Conservation (phyloP, 2,329 filamentous ascomycete species). For the Xylaria sp. region DNA sequence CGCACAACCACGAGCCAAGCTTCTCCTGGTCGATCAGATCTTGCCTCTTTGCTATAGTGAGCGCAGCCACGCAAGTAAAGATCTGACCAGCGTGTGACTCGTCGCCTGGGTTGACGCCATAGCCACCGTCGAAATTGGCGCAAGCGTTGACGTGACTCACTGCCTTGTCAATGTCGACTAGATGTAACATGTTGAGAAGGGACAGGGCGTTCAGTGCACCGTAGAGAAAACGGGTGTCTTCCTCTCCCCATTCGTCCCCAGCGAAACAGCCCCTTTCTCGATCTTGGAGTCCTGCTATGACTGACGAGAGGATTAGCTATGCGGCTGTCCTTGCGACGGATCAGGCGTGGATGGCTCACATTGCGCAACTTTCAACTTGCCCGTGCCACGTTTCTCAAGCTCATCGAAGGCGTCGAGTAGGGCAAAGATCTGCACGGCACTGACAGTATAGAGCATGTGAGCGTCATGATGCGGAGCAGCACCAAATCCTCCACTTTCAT, state of each 20-base stretch:
- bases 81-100: conserved; percentile 97
- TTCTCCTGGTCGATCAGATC: conserved; percentile 86
- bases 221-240: conserved; percentile 94
- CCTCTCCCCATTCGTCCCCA: conserved; percentile 96
- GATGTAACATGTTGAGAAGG: conserved; percentile 75
- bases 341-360: conserved; percentile 67
- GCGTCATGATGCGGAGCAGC: conserved; percentile 94
- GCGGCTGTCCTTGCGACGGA: conserved; percentile 34
- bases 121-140: conserved; percentile 93
- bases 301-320: conserved; percentile 54
- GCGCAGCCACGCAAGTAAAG: conserved; percentile 89
- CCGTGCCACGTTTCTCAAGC: conserved; percentile 76
- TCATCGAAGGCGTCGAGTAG: conserved; percentile 86
- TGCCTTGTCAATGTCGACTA: conserved; percentile 83
- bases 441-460: conserved; percentile 96
- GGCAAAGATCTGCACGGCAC: conserved; percentile 91
- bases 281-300: conserved; percentile 85
- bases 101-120: conserved; percentile 86
- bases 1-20: conserved; percentile 89
- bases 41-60: conserved; percentile 83
- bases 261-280: conserved; percentile 84
- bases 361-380: conserved; percentile 77
- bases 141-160: conserved; percentile 83
- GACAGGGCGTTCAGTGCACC: conserved; percentile 90
- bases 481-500: conserved; percentile 89